Evolutionary conservation across 345 rosid genomes (phyloP).

Genomic region (Bruguiera sexangula): DNA sequence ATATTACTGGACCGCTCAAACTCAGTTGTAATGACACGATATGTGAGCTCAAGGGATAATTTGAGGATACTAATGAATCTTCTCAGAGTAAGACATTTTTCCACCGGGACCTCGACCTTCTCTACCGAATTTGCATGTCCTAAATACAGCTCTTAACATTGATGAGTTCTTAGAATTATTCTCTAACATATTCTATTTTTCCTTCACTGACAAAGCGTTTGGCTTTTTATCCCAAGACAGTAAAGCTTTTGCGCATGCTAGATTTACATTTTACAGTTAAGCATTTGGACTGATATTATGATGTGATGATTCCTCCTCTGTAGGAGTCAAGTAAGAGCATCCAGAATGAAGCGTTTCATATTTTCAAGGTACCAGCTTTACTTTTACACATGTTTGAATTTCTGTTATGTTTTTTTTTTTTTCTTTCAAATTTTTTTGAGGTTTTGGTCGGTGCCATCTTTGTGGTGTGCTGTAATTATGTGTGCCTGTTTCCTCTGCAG

Average conservation of each 20-base stretch:
- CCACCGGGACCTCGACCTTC: neutral
- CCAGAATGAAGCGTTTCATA: slow-evolving; percentile 97
- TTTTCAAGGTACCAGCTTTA: slow-evolving; percentile 64
- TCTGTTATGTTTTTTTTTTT: neutral
- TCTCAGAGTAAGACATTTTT: slow-evolving; percentile 42
- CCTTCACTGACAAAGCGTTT: neutral
- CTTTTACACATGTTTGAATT: neutral
- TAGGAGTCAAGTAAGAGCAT: slow-evolving; percentile 98
- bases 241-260: no score
- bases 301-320: slow-evolving; percentile 13
- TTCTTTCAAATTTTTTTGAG: no score
- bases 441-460: neutral
- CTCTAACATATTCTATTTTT: neutral
- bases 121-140: slow-evolving; percentile 1
- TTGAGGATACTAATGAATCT: slow-evolving; percentile 77
- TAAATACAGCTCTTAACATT: neutral
- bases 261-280: no score
- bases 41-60: slow-evolving; percentile 62
- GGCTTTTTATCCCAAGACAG: neutral
- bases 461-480: neutral
- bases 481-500: slow-evolving; percentile 17
- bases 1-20: slow-evolving; percentile 65
- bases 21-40: slow-evolving; percentile 54
- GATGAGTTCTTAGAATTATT: neutral
- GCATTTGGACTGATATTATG: neutral